Conservation (phyloP, 768 basidiomycete genomes). For the Termitomyces sp. region DNA sequence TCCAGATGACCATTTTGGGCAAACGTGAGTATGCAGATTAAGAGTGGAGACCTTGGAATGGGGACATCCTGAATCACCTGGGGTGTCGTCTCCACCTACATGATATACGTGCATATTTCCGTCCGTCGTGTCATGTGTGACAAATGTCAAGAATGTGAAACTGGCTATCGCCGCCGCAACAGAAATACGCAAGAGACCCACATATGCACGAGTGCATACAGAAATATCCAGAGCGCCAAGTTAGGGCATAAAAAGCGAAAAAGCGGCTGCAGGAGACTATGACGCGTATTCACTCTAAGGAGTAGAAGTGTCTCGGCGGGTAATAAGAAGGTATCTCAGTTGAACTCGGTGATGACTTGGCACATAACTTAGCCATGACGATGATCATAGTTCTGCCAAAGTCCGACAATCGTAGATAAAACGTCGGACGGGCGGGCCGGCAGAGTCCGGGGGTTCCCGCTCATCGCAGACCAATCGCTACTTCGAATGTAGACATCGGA, state of each 20-base stretch:
- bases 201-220: not conserved
- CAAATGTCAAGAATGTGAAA: constrained; percentile 11
- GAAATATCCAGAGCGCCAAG: not conserved
- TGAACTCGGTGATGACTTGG: no score
- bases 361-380: not conserved
- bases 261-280: not conserved
- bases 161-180: not conserved
- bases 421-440: no score
- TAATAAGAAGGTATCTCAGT: not conserved
- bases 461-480: no score
- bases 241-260: not conserved
- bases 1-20: constrained; percentile 10
- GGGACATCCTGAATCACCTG: not conserved
- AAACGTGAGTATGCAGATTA: constrained; percentile 2
- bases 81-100: not conserved
- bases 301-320: not conserved
- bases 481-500: no score
- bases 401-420: not conserved
- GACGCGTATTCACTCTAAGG: not conserved
- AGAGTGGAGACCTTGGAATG: constrained; percentile 6
- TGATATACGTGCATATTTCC: constrained; percentile 6
- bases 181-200: not conserved
- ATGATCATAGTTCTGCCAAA: constrained; percentile 6
- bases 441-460: no score
- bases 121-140: constrained; percentile 4